Conservation (phyloP, 176 grass and related monocot species). For the Alopecurus myosuroides region DNA sequence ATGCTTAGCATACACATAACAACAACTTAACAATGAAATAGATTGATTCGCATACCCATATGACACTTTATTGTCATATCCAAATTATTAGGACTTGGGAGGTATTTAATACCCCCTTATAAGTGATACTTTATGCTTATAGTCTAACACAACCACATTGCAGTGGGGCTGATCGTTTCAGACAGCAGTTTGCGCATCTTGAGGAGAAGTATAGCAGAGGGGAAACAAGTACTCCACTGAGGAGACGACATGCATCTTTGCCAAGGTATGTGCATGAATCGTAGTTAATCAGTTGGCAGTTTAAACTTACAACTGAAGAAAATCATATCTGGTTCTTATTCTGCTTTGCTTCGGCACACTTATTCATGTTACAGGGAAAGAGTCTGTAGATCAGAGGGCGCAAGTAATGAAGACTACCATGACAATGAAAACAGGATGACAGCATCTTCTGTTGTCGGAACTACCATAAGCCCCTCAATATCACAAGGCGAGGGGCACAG, state of each 20-base stretch:
- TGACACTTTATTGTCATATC: neutral
- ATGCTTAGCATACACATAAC: neutral
- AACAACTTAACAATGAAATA: neutral
- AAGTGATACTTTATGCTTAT: neutral
- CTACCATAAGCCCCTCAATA: constrained; percentile 44
- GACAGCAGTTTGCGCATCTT: constrained; percentile 76
- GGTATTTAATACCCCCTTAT: neutral
- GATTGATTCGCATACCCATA: neutral
- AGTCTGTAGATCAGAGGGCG: constrained; percentile 43
- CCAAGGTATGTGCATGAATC: constrained; percentile 46
- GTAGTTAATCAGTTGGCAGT: neutral
- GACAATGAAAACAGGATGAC: constrained; percentile 40
- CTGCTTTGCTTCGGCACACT: constrained; percentile 7
- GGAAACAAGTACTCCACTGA: constrained; percentile 54
- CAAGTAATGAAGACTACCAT: constrained; percentile 16
- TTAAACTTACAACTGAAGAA: neutral
- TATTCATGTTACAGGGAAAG: constrained; percentile 59
- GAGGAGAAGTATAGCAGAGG: constrained; percentile 85
- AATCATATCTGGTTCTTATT: neutral
- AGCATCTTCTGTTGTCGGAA: constrained; percentile 46
- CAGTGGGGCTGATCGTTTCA: constrained; percentile 84
- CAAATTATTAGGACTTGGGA: constrained; percentile 9
- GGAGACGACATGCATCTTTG: constrained; percentile 69
- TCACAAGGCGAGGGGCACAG: constrained; percentile 17
- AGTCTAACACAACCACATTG: constrained; percentile 17